Base-by-base conservation (phyloP, 805 yeast species). In the Candida coquimbonensis region DNA sequence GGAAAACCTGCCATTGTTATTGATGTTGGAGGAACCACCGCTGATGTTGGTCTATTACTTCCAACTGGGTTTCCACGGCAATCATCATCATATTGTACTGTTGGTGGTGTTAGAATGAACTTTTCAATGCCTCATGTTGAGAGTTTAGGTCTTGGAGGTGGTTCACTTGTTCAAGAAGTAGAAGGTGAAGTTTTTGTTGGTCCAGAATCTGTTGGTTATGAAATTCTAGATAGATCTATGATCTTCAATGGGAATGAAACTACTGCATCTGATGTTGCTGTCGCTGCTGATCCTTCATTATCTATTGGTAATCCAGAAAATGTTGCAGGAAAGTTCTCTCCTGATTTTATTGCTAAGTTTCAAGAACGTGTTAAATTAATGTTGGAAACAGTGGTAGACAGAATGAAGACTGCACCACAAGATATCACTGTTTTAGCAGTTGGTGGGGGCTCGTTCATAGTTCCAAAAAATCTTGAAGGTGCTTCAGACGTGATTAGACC, bases 71-170 rank as follows among this genome's bases (percentile, higher is more conserved):
- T 70, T 51, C 79, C 78, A 2, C 57, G 77, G 39, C 74, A 71
- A 49, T 62, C 74, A 1, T 66, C 77, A 0, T 63, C 75, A 2
- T 66, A 64, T 49, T 69, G 75, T 1, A 52, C 53, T 36, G 68
- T 73, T 40, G 77, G 77, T 14, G 78, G 78, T 39, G 78, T 74
- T 3, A 60, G 70, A 47, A 72, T 69, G 64, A 69, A 69, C 48
- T 67, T 73, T 44, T 64, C 76, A 3, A 73, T 72, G 77, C 77
- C 78, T 8, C 76, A 72, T 31, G 76, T 70, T 17, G 76, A 70
- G 51, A 66, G 73, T 49, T 66, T 74, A 44, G 79, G 78, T 0
- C 61, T 74, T 4, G 78, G 79, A 32, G 78, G 78, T 45, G 78
- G 78, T 3, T 73, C 78, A 3, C 63, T 70, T 17, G 74, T 74